Base-by-base conservation (phyloP, 2,329 filamentous ascomycete species). In the Penicillium carneum region DNA sequence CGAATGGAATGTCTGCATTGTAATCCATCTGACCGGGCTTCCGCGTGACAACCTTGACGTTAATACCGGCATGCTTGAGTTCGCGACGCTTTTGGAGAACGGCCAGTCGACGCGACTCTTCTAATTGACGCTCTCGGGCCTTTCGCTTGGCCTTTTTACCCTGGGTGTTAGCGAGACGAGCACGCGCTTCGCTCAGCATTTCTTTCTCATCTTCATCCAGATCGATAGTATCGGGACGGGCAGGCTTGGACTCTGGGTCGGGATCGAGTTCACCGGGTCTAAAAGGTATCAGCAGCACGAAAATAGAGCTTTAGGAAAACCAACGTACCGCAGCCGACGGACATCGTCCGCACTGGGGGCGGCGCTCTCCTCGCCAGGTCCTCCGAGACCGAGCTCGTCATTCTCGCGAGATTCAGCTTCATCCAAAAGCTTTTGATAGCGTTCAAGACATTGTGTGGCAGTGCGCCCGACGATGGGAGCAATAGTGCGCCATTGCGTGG, bases 11-110 rank as follows among this genome's bases (percentile, higher is more conserved):
- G 71, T 99, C 95, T 71, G 95, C 95, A 78, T 99, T 99, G 83
- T 99, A 99, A 79, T 99, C 95, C 92, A 99, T 99, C 81, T 98
- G 90, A 0, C 95, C 95, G 82, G 92, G 89, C 82, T 98, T 98
- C 63, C 90, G 88, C 14, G 90, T 95, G 2, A 88, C 88, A 59
- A 98, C 89, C 80, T 98, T 99, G 82, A 98, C 93, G 77, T 99
- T 99, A 80, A 99, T 98, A 49, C 95, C 95, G 1, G 95, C 93
- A 75, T 93, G 96, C 82, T 99, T 99, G 67, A 99, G 87, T 80
- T 99, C 95, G 69, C 95, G 88, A 41, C 95, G 88, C 82, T 99
- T 99, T 81, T 98, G 95, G 64, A 99, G 81, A 39, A 94, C 87
- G 1, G 95, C 95, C 64, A 99, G 80, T 57, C 95, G 87, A 62